Evolutionary conservation across 306 rosid species (phyloP).

Genomic region (Vicia sativa): DNA sequence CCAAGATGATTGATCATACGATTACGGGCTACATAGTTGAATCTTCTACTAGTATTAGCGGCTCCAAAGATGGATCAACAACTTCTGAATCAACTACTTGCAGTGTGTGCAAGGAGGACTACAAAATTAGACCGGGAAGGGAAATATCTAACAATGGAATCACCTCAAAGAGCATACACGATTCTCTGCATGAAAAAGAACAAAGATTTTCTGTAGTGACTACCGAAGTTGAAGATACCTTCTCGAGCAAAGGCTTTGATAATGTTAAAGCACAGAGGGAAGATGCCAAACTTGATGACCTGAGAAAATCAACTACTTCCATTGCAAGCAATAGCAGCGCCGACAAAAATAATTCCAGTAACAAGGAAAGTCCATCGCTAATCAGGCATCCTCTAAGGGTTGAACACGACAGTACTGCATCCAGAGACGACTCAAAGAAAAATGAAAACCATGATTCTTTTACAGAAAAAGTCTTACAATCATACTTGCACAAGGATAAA

Average conservation of each 20-base stretch:
- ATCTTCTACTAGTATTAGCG: constrained; percentile 55
- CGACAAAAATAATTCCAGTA: constrained; percentile 45
- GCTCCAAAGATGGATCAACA: constrained; percentile 61
- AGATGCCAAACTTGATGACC: constrained; percentile 45
- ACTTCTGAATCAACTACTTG: constrained; percentile 62
- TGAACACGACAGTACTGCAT: constrained; percentile 28
- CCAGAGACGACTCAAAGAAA: constrained; percentile 29
- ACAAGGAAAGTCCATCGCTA: constrained; percentile 50
- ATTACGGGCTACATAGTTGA: constrained; percentile 55
- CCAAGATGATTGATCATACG: constrained; percentile 67
- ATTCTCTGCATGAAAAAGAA: constrained; percentile 47
- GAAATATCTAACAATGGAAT: constrained; percentile 46
- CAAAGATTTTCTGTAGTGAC: constrained; percentile 41
- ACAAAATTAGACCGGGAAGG: constrained; percentile 37
- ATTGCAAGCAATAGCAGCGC: constrained; percentile 15
- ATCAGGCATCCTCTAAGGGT: constrained; percentile 24
- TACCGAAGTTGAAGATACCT: constrained; percentile 39
- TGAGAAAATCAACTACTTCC: constrained; percentile 35
- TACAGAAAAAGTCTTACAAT: constrained; percentile 41
- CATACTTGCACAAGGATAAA: no score
- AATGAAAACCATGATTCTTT: constrained; percentile 41
- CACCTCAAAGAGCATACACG: constrained; percentile 45
- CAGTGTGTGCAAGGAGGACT: constrained; percentile 61
- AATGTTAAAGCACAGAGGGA: constrained; percentile 39
- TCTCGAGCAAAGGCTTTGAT: constrained; percentile 31